Evolutionary conservation across 2,329 filamentous ascomycete genomes (phyloP).

Genomic region (Paecilomyces variotii): DNA sequence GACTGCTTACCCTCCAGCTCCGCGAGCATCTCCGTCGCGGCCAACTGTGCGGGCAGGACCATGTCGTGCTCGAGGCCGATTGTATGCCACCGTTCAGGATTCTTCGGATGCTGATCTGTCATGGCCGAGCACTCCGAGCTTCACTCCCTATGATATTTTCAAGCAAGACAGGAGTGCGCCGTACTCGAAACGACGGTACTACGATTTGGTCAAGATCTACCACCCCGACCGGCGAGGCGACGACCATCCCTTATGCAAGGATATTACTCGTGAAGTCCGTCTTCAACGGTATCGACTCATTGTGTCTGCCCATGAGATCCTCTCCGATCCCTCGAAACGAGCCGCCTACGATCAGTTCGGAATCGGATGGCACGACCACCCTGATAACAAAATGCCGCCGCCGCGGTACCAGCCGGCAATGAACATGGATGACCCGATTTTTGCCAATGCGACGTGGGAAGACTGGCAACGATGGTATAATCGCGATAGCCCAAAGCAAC

Average conservation of each 20-base stretch:
- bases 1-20: conserved; percentile 15
- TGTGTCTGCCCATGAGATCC: conserved; percentile 77
- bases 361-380: conserved; percentile 62
- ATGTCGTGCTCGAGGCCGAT: conserved; percentile 14
- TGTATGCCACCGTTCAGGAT: conserved; percentile 27
- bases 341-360: conserved; percentile 76
- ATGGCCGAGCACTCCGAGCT: conserved; percentile 37
- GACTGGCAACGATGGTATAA: conserved; percentile 84
- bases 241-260: conserved; percentile 34
- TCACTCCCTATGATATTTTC: conserved; percentile 87
- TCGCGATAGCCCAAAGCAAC: conserved; percentile 36
- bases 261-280: conserved; percentile 53
- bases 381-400: conserved; percentile 20
- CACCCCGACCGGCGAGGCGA: conserved; percentile 66
- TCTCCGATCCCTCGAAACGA: conserved; percentile 72
- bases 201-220: conserved; percentile 89
- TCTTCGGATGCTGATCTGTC: conserved; percentile 21
- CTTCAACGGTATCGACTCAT: conserved; percentile 88
- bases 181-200: conserved; percentile 79
- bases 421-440: conserved; percentile 42
- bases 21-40: conserved; percentile 20
- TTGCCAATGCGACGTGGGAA: conserved; percentile 87
- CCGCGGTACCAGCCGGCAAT: conserved; percentile 14
- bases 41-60: conserved; percentile 6
- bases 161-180: conserved; percentile 51